Evolutionary conservation across 2,329 filamentous ascomycete genomes (phyloP).

Genomic region (Tolypocladium nubicola): DNA sequence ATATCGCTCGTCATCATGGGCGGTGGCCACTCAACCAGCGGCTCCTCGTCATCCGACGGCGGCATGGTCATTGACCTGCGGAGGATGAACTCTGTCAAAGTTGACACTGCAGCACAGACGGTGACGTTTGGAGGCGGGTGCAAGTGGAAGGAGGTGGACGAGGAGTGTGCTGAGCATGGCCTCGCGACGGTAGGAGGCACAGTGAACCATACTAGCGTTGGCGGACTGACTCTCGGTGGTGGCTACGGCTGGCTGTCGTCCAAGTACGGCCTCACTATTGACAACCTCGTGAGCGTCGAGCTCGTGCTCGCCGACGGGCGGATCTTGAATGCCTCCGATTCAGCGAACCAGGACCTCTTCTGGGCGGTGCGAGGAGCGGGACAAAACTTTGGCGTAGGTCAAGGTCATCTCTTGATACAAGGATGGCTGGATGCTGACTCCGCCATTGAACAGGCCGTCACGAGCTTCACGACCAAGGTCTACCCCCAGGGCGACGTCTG

Average conservation of each 20-base stretch:
- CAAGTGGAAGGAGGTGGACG: constrained; percentile 43
- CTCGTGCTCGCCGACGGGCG: constrained; percentile 28
- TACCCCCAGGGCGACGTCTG: constrained; percentile 21
- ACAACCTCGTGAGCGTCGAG: constrained; percentile 26
- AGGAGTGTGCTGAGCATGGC: constrained; percentile 33
- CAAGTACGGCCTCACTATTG: constrained; percentile 37
- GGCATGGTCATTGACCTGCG: constrained; percentile 46
- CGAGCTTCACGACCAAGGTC: constrained; percentile 22
- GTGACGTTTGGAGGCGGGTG: constrained; percentile 41
- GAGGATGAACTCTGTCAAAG: constrained; percentile 36
- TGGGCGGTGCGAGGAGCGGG: constrained; percentile 30
- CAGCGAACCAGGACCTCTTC: constrained; percentile 30
- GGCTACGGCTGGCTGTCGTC: constrained; percentile 48
- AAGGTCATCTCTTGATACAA: not conserved
- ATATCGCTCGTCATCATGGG: constrained; percentile 43
- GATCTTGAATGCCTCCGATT: constrained; percentile 26
- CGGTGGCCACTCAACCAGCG: constrained; percentile 45
- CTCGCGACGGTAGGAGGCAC: constrained; percentile 52
- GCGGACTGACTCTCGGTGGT: constrained; percentile 45
- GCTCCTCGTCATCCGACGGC: constrained; percentile 33
- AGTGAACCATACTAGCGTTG: constrained; percentile 52
- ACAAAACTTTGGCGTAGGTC: constrained; percentile 27
- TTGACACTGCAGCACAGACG: constrained; percentile 32
- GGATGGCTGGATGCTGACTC: not conserved
- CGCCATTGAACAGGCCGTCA: constrained; percentile 12